Base-by-base conservation (phyloP, 768 basidiomycete genomes). In the Tylopilus sp. region DNA sequence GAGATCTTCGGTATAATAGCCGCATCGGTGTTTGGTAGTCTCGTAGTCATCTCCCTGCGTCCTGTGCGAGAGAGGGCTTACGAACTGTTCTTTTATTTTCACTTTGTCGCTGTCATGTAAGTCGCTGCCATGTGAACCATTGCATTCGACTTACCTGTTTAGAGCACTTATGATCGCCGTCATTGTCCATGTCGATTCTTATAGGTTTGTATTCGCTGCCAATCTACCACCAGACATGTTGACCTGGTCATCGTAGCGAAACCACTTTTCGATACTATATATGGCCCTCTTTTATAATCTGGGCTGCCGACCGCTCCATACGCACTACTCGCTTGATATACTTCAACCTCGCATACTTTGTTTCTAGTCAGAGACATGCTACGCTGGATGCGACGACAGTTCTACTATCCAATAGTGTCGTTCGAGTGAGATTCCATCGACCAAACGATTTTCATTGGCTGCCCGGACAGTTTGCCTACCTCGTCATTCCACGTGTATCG, bases 391-490 rank as follows among this genome's bases (percentile, higher is more conserved):
- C 73, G 0, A 63, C 56, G 17, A 66, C 73, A 2, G 76, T 78
- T 40, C 52, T 75, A 2, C 57, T 79, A 8, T 75, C 76, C 17
- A 69, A 69, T 7, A 66, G 63, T 46, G 73, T 77, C 57, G 59
- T 81, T 25, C 77, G 75, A 20, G 60, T 83, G n/a, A 69, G 71
- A 13, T 57, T 80, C 33, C 57, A 61, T 33, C 70, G 75, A 26
- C 72, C 75, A 18, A 63, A 73, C 46, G 69, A 67, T 57, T 79
- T 82, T 73, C 69, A 58, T 28, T 79, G 77, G 77, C 54, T 61
- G 2, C 73, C 82, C 0, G 82, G 81, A 1, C 82, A 83, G 61
- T 74, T 71, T 38, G 76, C 71, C 6, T 82, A 74, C 58, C 68
- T 84, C 15, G 71, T 70, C 10, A 67, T 82, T 50, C 79, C 79